Percentiles rank a stretch among this genome's conserved stretches.
Evolutionary conservation across 441 rosid species (phyloP).

Genomic region (Populus hybrid): DNA sequence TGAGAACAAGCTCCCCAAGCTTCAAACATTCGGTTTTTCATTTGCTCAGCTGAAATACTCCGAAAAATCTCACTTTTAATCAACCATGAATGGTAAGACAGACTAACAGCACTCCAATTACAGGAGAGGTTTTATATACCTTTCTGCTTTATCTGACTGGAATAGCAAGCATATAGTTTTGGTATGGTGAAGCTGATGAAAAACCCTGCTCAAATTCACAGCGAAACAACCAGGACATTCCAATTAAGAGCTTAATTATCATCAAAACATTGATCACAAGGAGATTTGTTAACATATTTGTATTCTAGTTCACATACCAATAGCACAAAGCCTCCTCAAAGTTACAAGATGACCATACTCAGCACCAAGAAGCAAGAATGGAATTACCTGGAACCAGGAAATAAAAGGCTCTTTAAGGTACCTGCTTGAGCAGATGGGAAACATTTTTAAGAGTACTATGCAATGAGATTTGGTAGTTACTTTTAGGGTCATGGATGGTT

Average conservation of each 20-base stretch:
- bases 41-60: slow-evolving; percentile 46
- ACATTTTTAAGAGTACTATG: background rate
- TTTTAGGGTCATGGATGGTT: slow-evolving; percentile 87
- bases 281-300: background rate
- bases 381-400: slow-evolving; percentile 56
- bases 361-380: slow-evolving; percentile 79
- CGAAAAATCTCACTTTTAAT: slow-evolving; percentile 9
- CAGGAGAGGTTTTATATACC: slow-evolving; percentile 31
- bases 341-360: slow-evolving; percentile 84
- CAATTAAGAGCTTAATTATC: background rate
- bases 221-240: slow-evolving; percentile 1
- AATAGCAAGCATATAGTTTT: slow-evolving; percentile 59
- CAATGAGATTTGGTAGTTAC: slow-evolving; percentile 31
- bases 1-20: slow-evolving; percentile 81
- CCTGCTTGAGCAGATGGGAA: slow-evolving; percentile 6
- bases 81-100: slow-evolving; percentile 1
- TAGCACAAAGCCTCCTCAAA: slow-evolving; percentile 65
- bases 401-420: background rate
- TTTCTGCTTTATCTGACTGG: slow-evolving; percentile 50
- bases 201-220: slow-evolving; percentile 59
- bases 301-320: slow-evolving; percentile 38
- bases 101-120: background rate
- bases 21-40: slow-evolving; percentile 43
- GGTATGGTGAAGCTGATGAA: slow-evolving; percentile 75
- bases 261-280: background rate